Evolutionary conservation across 2,329 filamentous ascomycete species (phyloP), one percentile per base, ranked within the genome.

Genomic region (Paraphoma sp.): DNA sequence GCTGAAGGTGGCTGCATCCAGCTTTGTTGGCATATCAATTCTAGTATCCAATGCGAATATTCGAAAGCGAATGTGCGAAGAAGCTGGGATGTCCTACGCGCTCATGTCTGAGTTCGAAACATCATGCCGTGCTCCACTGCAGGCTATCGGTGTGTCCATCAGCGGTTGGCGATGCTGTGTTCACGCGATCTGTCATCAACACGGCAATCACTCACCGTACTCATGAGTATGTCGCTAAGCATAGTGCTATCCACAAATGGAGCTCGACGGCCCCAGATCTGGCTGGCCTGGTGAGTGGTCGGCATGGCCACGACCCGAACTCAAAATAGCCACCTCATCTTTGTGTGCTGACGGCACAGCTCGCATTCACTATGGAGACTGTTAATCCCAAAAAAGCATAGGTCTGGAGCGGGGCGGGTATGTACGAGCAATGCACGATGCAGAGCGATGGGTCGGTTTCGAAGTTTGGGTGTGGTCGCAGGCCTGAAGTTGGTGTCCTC

Each of bases 281-380:
- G 28, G 23, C n/a, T 28, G 8, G 30, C 23, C 10, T 16, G 11
- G n/a, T 31, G 44, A 33, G 28, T 33, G 29, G 17, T 40, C 50
- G 42, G 50, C 12, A 17, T 9, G 6, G 6, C 41, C n/a, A 14
- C 10, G 28, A 46, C 33, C 50, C 50, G 50, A 28, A 31, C 31
- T 45, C 42, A 45, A 46, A 52, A 52, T 46, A 45, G 50, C 42
- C 23, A 51, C 43, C 10, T 36, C 30, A 40, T 44, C 29, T 45
- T 17, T 28, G 14, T n/a, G 6, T 44, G 48, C 38, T 51, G 40
- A 51, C 48, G 48, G 40, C 40, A 28, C 29, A 16, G 48, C 18
- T 16, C 16, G 31, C 12, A 41, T 31, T 33, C 16, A 28, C 40
- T 18, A n/a, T 48, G 46, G 31, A 14, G 10, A 7, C 31, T 48